phyloP scores from a whole-genome alignment of 257 asterid species.

The Sherardia arvensis region DNA sequence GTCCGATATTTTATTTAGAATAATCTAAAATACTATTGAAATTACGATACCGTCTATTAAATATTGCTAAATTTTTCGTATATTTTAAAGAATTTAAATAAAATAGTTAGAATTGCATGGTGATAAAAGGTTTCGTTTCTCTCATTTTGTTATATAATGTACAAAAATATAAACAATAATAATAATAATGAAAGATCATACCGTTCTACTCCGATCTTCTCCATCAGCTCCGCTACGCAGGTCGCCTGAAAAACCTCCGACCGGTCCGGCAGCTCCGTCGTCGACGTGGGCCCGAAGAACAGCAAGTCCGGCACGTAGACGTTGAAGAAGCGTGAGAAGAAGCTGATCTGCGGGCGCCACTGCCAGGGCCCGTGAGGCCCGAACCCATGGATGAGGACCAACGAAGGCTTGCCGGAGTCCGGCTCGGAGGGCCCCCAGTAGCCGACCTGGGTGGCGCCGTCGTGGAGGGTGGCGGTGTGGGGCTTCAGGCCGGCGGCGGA shows the following conservation, averaged over 20 bases:
- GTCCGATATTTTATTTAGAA: no score
- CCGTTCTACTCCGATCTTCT: conserved; percentile 32
- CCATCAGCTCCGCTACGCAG: conserved; percentile 38
- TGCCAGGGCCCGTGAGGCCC: conserved; percentile 72
- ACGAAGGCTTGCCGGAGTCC: conserved; percentile 34
- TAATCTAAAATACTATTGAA: no score
- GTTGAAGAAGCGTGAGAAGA: conserved; percentile 39
- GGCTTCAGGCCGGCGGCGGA: conserved; percentile 60
- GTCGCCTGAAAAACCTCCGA: conserved; percentile 71
- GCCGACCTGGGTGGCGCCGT: conserved; percentile 37
- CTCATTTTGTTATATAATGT: no score
- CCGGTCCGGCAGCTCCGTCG: conserved; percentile 34
- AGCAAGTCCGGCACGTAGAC: conserved; percentile 61
- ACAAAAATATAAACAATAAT: no score
- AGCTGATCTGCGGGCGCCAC: conserved; percentile 56
- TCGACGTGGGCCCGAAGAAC: conserved; percentile 53
- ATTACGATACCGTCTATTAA: no score
- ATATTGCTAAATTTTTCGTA: no score
- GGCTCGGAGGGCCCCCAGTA: conserved; percentile 54
- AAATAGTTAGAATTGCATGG: no score
- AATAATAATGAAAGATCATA: background rate
- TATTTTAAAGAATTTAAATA: no score
- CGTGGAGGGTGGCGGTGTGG: conserved; percentile 40
- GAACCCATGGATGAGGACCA: conserved; percentile 65
- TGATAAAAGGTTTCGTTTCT: no score